Evolutionary conservation across 225 moss, liverwort and hornwort genomes (phyloP), one percentile per base, ranked within the genome.

Genomic region (Physcomitrium patens): DNA sequence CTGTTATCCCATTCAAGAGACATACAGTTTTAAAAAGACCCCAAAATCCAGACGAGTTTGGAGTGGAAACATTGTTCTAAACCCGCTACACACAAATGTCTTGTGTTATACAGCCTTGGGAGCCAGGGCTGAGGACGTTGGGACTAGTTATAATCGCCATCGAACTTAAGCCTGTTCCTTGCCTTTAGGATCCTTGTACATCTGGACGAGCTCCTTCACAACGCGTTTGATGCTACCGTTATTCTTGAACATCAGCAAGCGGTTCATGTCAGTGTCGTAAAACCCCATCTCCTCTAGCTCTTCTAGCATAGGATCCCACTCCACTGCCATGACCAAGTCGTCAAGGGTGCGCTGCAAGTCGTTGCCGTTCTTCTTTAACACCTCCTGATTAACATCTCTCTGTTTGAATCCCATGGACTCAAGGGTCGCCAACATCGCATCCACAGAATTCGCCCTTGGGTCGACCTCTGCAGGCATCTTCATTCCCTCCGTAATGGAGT

Each of bases 261-360:
- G 92, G 58, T 94, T 99, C 94, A 91, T 91, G 58, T 93, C 89
- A 3, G 84, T 80, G 62, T 95, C 90, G 44, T 87, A 89, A 50
- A 99, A 94, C 12, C 97, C 99, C 97, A 99, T 99, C 79, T 94
- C 97, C 68, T 99, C 93, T 0, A 99, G 83, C 72, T 99, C 94
- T 67, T 92, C 93, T 12, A 99, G 78, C 84, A 99, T 93, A 0
- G 95, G 93, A 79, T 93, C 95, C 97, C 97, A 99, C 26, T 93
- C 97, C 12, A 89, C 91, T 66, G 83, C 93, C 69, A 82, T 84
- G 16, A 91, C 86, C 75, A 99, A 71, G 26, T 94, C 94, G 60
- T 93, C 89, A 12, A 95, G 78, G 7, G 95, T 99, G 37, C 81
- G 89, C 24, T 91, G 91, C 60, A 99, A 60, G 58, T 99, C 95